phyloP scores from a whole-genome alignment of 257 asterid species.

The Orobanche coerulescens region DNA sequence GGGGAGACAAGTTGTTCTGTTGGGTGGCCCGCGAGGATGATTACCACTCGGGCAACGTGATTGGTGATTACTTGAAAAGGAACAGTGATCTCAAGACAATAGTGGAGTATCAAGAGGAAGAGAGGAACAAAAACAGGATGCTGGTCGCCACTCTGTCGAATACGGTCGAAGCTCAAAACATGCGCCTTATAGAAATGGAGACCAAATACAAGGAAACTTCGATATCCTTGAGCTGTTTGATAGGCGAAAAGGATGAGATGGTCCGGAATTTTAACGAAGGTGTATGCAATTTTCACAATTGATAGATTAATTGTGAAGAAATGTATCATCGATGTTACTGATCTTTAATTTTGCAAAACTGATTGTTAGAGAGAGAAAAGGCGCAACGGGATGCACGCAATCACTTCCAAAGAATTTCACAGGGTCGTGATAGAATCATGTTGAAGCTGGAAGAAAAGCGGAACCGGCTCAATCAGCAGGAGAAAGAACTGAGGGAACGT shows the following conservation, averaged over 20 bases:
- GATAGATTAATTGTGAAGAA: background rate
- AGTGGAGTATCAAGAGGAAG: conserved; percentile 30
- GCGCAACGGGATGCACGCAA: conserved; percentile 27
- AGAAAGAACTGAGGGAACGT: conserved; percentile 36
- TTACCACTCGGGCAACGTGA: conserved; percentile 8
- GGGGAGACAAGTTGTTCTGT: conserved; percentile 25
- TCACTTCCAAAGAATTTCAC: conserved; percentile 22
- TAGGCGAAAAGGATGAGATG: conserved; percentile 34
- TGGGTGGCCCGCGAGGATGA: conserved; percentile 40
- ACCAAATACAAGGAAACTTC: conserved; percentile 36
- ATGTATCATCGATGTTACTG: background rate
- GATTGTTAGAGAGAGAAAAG: conserved; percentile 27
- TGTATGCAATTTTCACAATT: conserved; percentile 8
- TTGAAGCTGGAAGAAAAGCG: conserved; percentile 26
- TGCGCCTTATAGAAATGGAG: conserved; percentile 33
- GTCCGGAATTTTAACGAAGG: conserved; percentile 35
- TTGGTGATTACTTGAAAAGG: conserved; percentile 29
- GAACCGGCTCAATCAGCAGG: conserved; percentile 25
- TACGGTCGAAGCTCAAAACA: conserved; percentile 24
- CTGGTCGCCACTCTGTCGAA: conserved; percentile 29
- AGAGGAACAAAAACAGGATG: conserved; percentile 23
- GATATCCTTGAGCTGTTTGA: conserved; percentile 24
- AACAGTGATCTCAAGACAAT: conserved; percentile 33
- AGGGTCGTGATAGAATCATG: conserved; percentile 26
- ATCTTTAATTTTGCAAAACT: conserved; percentile 4